These are phyloP conservation scores for Rhodamnia argentea DNA, from an alignment of 345 rosid genomes.

Conservation along the genomic window DNA sequence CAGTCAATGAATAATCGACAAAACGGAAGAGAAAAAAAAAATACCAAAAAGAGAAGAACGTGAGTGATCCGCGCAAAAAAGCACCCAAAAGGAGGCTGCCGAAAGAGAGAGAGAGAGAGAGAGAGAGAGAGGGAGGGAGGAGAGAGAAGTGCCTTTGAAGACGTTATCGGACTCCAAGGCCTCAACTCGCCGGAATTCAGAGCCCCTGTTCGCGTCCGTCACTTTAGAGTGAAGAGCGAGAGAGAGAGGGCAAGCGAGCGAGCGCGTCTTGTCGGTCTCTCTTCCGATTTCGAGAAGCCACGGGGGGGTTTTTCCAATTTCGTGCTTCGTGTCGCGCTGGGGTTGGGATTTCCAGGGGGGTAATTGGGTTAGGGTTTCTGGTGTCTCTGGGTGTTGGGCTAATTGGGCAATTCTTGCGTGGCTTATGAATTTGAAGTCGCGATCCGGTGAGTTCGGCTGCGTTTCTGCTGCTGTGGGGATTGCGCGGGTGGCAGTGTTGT, in stretches of 20 bases:
- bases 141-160: conserved; percentile 41
- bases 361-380: no score
- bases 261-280: neutral
- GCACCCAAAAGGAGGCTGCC: conserved; percentile 23
- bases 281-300: neutral
- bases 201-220: conserved; percentile 56
- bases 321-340: no score
- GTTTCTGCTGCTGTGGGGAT: neutral
- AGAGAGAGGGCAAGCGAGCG: neutral
- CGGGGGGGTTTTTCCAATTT: no score
- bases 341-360: no score
- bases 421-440: neutral
- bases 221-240: neutral
- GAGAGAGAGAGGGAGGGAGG: conserved; percentile 5
- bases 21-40: neutral
- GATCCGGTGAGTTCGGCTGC: neutral
- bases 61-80: conserved; percentile 42
- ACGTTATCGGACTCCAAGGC: conserved; percentile 84
- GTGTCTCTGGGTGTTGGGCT: no score
- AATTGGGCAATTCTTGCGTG: neutral
- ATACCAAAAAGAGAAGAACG: conserved; percentile 15
- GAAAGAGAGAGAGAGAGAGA: conserved; percentile 19
- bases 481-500: neutral
- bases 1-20: neutral
- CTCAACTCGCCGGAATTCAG: conserved; percentile 58